These are phyloP conservation scores for Penicillium sp. DNA, from an alignment of 2,329 filamentous ascomycete species.

Conservation along the genomic window DNA sequence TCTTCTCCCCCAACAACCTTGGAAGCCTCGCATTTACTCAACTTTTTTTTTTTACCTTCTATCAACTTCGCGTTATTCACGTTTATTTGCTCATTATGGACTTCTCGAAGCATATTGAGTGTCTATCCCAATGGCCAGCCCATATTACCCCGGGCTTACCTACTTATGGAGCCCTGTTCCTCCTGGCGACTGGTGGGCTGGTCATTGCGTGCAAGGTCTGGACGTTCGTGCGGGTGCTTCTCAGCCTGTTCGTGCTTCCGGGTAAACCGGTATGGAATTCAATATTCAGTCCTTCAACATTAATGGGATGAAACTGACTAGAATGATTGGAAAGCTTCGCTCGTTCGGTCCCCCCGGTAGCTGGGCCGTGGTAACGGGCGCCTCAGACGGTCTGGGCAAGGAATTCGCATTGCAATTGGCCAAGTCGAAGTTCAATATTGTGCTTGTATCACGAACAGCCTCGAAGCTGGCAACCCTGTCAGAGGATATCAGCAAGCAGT, in stretches of 20 bases:
- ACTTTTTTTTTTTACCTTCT: slow-evolving; percentile 14
- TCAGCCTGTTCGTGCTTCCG: slow-evolving; percentile 67
- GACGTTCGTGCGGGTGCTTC: slow-evolving; percentile 60
- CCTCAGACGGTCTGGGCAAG: slow-evolving; percentile 94
- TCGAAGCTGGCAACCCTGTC: slow-evolving; percentile 82
- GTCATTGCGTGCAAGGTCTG: slow-evolving; percentile 58
- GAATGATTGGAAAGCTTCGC: slow-evolving; percentile 63
- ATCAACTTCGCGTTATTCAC: not conserved
- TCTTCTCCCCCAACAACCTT: slow-evolving; percentile 24
- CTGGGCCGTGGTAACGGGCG: slow-evolving; percentile 93
- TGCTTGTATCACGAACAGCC: slow-evolving; percentile 93
- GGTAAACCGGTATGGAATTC: slow-evolving; percentile 47
- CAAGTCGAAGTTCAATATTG: slow-evolving; percentile 85
- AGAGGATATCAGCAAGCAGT: slow-evolving; percentile 68
- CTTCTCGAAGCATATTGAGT: slow-evolving; percentile 32
- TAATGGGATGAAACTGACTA: slow-evolving; percentile 16
- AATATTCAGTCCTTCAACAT: not conserved
- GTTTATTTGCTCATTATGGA: slow-evolving; percentile 30
- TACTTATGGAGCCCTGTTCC: slow-evolving; percentile 35
- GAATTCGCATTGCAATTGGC: slow-evolving; percentile 92
- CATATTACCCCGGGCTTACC: slow-evolving; percentile 40
- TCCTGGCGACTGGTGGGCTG: slow-evolving; percentile 56
- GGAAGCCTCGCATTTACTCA: slow-evolving; percentile 11
- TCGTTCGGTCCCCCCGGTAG: slow-evolving; percentile 88
- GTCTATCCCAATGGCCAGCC: slow-evolving; percentile 36